Conservation (phyloP, 331 rosid species). For the Acacia pycnantha region DNA sequence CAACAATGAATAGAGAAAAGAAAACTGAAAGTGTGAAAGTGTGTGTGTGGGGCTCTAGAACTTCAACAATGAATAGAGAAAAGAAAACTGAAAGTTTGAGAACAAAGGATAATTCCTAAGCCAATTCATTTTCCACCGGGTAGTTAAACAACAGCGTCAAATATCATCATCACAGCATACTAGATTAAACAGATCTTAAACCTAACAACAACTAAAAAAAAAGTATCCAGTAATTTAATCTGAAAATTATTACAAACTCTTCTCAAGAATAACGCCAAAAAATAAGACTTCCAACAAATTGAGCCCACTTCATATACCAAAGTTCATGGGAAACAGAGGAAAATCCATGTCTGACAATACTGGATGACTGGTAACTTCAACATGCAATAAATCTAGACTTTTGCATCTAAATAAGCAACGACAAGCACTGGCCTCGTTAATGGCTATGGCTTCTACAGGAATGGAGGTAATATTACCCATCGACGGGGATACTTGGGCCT, state of each 20-base stretch:
- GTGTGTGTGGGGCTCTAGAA: too few relatives aligned
- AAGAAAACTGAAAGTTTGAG: neutral
- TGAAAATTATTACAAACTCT: slow-evolving; percentile 24
- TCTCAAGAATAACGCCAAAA: slow-evolving; percentile 4
- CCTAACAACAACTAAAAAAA: neutral
- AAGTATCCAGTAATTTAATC: neutral
- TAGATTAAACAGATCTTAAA: neutral
- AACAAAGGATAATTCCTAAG: neutral
- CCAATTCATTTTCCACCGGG: neutral
- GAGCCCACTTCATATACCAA: slow-evolving; percentile 2
- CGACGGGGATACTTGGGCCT: slow-evolving; percentile 88
- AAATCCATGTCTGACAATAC: slow-evolving; percentile 25
- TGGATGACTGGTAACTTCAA: slow-evolving; percentile 2
- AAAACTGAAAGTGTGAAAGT: too few relatives aligned
- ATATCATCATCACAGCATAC: neutral
- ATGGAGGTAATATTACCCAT: slow-evolving; percentile 91
- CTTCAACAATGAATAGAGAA: neutral
- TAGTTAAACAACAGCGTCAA: slow-evolving; percentile 17
- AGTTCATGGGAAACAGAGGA: slow-evolving; percentile 18
- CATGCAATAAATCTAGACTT: neutral
- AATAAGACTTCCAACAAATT: slow-evolving; percentile 11
- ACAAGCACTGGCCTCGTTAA: slow-evolving; percentile 22
- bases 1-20: too few relatives aligned
- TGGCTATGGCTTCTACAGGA: slow-evolving; percentile 59
- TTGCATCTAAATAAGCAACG: slow-evolving; percentile 21